phyloP scores from a whole-genome alignment of 306 rosid species.

The Medicago truncatula region DNA sequence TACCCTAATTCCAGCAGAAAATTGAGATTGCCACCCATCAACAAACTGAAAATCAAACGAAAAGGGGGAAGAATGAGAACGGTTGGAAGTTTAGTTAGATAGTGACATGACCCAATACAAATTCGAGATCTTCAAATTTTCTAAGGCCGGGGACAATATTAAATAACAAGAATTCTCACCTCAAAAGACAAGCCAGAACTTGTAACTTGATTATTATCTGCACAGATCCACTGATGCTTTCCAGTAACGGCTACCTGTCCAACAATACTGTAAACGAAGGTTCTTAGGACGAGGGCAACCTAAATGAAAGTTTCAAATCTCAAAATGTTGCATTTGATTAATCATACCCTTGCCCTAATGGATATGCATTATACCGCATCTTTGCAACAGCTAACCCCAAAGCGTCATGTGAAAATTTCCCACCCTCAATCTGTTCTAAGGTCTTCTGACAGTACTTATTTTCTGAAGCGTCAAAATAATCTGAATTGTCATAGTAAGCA shows the following conservation, averaged over 20 bases:
- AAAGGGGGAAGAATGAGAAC: constrained; percentile 36
- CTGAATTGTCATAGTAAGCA: constrained; percentile 76
- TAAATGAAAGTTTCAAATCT: no score
- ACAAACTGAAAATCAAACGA: constrained; percentile 59
- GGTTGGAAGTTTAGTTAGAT: constrained; percentile 18
- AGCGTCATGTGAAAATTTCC: constrained; percentile 64
- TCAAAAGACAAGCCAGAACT: constrained; percentile 65
- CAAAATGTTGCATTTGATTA: constrained; percentile 24
- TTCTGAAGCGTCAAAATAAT: constrained; percentile 54
- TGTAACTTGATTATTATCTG: constrained; percentile 63
- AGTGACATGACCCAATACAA: constrained; percentile 14
- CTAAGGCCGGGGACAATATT: constrained; percentile 30
- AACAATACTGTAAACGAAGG: constrained; percentile 68
- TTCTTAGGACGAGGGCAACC: not conserved
- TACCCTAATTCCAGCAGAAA: constrained; percentile 92
- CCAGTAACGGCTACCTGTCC: constrained; percentile 94
- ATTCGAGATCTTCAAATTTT: constrained; percentile 16
- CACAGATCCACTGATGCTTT: constrained; percentile 86
- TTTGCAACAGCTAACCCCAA: constrained; percentile 88
- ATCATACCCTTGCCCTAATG: constrained; percentile 95
- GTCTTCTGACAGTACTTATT: constrained; percentile 56
- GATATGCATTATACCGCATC: constrained; percentile 86
- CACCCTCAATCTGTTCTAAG: constrained; percentile 56
- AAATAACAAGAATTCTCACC: constrained; percentile 56
- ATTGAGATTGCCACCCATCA: constrained; percentile 88